Evolutionary conservation across 176 grass and related monocot species (phyloP).

Genomic region (Hyparrhenia diplandra): DNA sequence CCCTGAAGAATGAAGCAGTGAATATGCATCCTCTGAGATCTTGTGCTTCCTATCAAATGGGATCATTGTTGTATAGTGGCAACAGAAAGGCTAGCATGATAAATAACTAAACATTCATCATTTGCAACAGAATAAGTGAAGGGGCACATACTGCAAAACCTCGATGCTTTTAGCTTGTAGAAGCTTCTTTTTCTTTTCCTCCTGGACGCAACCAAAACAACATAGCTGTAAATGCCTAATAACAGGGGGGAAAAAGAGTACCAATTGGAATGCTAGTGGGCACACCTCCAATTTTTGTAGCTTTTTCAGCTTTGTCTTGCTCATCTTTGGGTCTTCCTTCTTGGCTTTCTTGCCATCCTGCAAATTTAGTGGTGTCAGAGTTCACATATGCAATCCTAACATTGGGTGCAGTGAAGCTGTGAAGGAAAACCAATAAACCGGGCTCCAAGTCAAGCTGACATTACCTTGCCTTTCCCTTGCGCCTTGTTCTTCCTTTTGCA

Average conservation of each 20-base stretch:
- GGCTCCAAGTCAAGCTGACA: background rate
- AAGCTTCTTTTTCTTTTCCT: constrained; percentile 74
- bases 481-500: constrained; percentile 67
- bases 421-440: background rate
- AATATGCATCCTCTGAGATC: constrained; percentile 62
- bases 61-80: constrained; percentile 5
- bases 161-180: constrained; percentile 65
- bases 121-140: constrained; percentile 9
- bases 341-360: constrained; percentile 47
- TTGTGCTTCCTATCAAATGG: constrained; percentile 60
- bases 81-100: constrained; percentile 5
- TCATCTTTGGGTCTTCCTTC: constrained; percentile 55
- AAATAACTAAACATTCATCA: constrained; percentile 19
- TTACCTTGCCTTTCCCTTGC: constrained; percentile 63
- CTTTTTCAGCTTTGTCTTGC: constrained; percentile 78
- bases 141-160: constrained; percentile 66
- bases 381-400: background rate
- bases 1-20: constrained; percentile 77
- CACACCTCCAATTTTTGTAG: constrained; percentile 72
- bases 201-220: constrained; percentile 35
- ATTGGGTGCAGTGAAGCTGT: background rate
- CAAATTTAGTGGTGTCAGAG: constrained; percentile 12
- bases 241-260: background rate
- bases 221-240: background rate
- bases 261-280: constrained; percentile 7